A percentile compares a stretch with the other conserved stretches of the same genome.
Conservation (phyloP, 2,329 filamentous ascomycete species). For the Teratosphaeria gauchensis region DNA sequence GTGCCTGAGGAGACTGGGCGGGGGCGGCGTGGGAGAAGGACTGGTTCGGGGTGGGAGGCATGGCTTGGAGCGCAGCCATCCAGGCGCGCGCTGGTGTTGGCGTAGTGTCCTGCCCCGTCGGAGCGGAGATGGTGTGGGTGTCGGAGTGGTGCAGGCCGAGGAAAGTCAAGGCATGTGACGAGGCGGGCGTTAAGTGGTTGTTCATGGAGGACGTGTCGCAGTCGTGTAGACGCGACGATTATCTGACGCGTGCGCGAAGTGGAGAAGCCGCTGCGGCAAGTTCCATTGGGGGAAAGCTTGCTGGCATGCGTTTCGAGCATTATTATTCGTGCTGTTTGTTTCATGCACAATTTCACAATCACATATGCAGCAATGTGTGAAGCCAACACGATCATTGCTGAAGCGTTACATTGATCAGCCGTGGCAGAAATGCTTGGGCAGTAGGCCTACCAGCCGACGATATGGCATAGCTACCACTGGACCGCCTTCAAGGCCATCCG, state of each 20-base stretch:
- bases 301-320: not conserved
- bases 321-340: not conserved
- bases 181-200: not conserved
- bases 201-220: not conserved
- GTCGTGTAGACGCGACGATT: not conserved
- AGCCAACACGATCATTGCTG: not conserved
- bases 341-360: not conserved
- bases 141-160: not conserved
- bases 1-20: constrained; percentile 3
- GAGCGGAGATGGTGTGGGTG: not conserved
- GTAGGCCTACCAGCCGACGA: not conserved
- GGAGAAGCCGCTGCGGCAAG: not conserved
- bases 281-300: not conserved
- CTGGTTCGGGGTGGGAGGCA: constrained; percentile 23
- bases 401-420: not conserved
- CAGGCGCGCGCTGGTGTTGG: not conserved
- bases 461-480: not conserved
- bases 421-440: not conserved
- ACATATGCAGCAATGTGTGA: not conserved
- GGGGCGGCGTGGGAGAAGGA: constrained; percentile 15
- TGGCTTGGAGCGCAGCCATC: constrained; percentile 12
- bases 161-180: not conserved
- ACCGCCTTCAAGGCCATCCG: not conserved
- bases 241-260: not conserved
- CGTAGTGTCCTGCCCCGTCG: not conserved